Conservation (phyloP, 164 flowering plant species). For the Dillenia turbinata region DNA sequence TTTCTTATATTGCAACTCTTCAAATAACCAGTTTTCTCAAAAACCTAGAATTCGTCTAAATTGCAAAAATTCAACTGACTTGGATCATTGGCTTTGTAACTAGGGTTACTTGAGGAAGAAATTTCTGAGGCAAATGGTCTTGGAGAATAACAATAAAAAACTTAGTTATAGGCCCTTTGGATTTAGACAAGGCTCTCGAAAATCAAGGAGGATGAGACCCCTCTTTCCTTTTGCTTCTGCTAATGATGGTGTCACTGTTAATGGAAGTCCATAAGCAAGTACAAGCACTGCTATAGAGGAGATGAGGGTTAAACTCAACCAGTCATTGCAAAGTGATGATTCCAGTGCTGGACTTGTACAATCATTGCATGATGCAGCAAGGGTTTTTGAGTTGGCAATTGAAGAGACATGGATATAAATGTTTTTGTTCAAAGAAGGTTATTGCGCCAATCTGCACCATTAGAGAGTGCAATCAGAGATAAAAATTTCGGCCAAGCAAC, state of each 20-base stretch:
- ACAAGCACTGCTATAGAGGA: slow-evolving; percentile 54
- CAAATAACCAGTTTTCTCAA: slow-evolving; percentile 37
- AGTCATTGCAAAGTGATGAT: slow-evolving; percentile 61
- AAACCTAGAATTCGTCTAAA: slow-evolving; percentile 27
- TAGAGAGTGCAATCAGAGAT: slow-evolving; percentile 79
- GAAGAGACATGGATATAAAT: slow-evolving; percentile 81
- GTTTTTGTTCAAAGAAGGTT: slow-evolving; percentile 82
- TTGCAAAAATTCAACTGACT: slow-evolving; percentile 26
- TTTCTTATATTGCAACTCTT: slow-evolving; percentile 34
- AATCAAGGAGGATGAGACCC: slow-evolving; percentile 31
- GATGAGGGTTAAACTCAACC: slow-evolving; percentile 58
- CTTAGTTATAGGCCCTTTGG: slow-evolving; percentile 19
- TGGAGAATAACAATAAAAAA: slow-evolving; percentile 18
- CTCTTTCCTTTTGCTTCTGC: slow-evolving; percentile 45
- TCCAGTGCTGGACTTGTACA: slow-evolving; percentile 67
- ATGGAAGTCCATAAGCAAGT: slow-evolving; percentile 59
- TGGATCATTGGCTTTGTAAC: slow-evolving; percentile 24
- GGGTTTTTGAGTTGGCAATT: slow-evolving; percentile 85
- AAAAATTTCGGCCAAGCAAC: slow-evolving; percentile 63
- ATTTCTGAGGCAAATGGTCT: slow-evolving; percentile 21
- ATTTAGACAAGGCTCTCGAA: slow-evolving; percentile 22
- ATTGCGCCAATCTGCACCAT: slow-evolving; percentile 67
- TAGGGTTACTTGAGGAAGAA: slow-evolving; percentile 40
- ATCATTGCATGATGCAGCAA: slow-evolving; percentile 82
- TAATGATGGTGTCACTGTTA: slow-evolving; percentile 82